Conservation (phyloP, 2,329 filamentous ascomycete genomes). For the Trichoderma sp. region DNA sequence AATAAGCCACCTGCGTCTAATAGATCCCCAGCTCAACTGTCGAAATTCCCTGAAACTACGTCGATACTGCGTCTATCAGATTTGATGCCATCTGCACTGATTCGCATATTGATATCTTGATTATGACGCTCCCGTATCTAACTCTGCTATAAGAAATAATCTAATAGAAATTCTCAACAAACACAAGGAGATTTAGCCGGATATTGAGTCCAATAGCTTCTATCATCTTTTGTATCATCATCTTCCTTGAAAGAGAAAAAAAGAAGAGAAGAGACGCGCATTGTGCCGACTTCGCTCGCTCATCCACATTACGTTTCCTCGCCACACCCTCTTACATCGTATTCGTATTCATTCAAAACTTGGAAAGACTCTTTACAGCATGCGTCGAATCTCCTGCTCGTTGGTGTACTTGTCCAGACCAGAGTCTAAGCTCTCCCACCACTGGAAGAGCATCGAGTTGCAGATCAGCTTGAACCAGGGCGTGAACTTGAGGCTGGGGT, state of each 20-base stretch:
- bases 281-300: slow-evolving; percentile 12
- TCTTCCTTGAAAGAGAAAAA: neutral
- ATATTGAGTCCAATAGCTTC: neutral
- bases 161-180: neutral
- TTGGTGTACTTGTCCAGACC: slow-evolving; percentile 84
- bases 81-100: neutral
- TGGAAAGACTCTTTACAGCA: slow-evolving; percentile 51
- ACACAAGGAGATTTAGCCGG: neutral
- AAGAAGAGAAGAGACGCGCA: slow-evolving; percentile 1
- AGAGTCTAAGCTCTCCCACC: slow-evolving; percentile 86
- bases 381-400: slow-evolving; percentile 85
- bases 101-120: neutral
- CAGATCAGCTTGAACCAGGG: slow-evolving; percentile 99
- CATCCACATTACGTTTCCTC: neutral
- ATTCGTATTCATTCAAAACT: neutral
- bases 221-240: neutral
- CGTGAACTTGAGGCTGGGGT: slow-evolving; percentile 82
- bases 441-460: slow-evolving; percentile 95
- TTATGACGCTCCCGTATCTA: neutral
- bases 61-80: neutral
- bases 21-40: neutral
- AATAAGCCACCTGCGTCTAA: neutral
- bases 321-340: neutral
- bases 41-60: neutral
- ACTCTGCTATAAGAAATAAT: neutral